Base-by-base conservation (phyloP, 148 eudicot species). In the Rhododendron ovatum region DNA sequence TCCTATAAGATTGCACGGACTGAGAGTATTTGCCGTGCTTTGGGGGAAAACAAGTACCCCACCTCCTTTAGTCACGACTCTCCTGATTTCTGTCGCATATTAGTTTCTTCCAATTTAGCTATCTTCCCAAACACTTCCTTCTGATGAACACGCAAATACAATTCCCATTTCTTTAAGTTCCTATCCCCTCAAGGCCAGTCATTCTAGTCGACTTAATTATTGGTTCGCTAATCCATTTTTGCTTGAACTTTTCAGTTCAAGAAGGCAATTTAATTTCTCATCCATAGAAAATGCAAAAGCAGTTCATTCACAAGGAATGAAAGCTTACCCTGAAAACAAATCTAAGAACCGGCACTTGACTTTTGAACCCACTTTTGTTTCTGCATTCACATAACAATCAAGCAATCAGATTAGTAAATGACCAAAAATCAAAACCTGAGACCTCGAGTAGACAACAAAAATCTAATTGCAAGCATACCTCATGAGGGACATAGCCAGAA, bases 281-380 rank as follows among this genome's bases (percentile, higher is more conserved):
- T 55, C 28, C 43, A 80, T 48, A 81, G 17, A 35, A 80, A 30
- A 81, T 33, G 45, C 11, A 57, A 35, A 55, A 81, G 20, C 1
- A 55, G n/a, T 55, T 51, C 1, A 80, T 28, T 50, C 63, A 80
- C 39, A 33, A 82, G 22, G 33, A 65, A 74, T 73, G 37, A 59
- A 69, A 63, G 84, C 95, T 92, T 89, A 94, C 98, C 95, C 73
- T 53, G 78, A 45, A 15, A 85, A 87, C 79, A 84, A 84, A 57
- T 87, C 90, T 95, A 96, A 65, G 98, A 92, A 86, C 96, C 99
- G 55, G 98, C 90, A 88, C 96, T 92, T 80, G 99, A 92, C 90
- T 97, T 97, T 89, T 97, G 99, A 88, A 97, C 94, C 99, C 99
- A 95, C 80, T 95, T 94, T 86, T 95, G 99, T 88, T 94, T 95